phyloP scores from a whole-genome alignment of 1,284 basidiomycete species.

The Rhizopogon parksii region DNA sequence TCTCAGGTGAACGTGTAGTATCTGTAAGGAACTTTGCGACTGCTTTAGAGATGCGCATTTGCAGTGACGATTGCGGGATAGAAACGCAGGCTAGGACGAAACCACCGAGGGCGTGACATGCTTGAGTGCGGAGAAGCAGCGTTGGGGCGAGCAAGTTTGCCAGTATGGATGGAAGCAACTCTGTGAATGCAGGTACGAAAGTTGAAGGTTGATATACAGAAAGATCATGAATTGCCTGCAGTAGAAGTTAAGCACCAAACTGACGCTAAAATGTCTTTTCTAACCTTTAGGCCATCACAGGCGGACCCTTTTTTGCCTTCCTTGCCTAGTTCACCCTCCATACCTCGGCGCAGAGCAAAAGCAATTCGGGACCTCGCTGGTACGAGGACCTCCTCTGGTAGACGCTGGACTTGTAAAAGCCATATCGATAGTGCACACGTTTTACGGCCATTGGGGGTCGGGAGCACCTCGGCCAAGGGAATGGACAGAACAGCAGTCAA shows the following conservation, averaged over 20 bases:
- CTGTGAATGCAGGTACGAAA: constrained; percentile 58
- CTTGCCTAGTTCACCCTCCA: constrained; percentile 75
- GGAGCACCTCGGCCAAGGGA: constrained; percentile 56
- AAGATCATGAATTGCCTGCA: constrained; percentile 66
- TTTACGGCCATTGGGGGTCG: constrained; percentile 76
- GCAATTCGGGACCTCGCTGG: constrained; percentile 59
- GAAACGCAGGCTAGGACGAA: constrained; percentile 46
- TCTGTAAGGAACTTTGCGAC: constrained; percentile 41
- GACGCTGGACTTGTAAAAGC: constrained; percentile 61
- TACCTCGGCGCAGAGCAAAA: constrained; percentile 63
- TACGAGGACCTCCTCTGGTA: constrained; percentile 51
- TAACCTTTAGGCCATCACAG: constrained; percentile 66
- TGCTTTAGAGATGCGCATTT: constrained; percentile 44
- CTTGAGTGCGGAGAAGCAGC: constrained; percentile 53
- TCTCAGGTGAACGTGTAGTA: constrained; percentile 28
- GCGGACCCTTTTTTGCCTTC: constrained; percentile 78
- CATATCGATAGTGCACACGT: constrained; percentile 70
- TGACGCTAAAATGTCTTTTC: constrained; percentile 10
- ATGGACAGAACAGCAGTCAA: constrained; percentile 61
- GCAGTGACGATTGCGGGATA: constrained; percentile 40
- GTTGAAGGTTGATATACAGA: constrained; percentile 51
- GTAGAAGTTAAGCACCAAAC: constrained; percentile 7
- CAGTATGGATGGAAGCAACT: constrained; percentile 55
- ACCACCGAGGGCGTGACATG: constrained; percentile 67
- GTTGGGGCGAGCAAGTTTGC: constrained; percentile 57